These are phyloP conservation scores for Pseudocercospora fuligena DNA, from an alignment of 2,329 filamentous ascomycete species.

Conservation along the genomic window DNA sequence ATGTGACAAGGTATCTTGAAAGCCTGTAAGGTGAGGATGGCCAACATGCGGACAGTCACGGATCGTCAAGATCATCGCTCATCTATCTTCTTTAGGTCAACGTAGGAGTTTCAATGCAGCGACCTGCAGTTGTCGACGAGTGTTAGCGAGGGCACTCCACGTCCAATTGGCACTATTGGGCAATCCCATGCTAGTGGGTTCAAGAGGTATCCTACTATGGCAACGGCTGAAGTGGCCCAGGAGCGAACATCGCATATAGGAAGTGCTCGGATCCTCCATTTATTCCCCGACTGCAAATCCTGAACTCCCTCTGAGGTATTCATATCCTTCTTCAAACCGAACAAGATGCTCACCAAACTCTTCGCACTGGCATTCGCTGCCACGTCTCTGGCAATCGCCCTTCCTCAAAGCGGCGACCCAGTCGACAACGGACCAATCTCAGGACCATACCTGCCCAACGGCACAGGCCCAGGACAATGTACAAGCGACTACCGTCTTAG, in stretches of 20 bases:
- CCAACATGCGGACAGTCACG: no score
- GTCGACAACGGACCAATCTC: conserved; percentile 19
- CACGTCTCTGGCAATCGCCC: not conserved
- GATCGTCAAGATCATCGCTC: no score
- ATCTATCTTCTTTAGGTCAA: no score
- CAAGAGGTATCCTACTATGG: not conserved
- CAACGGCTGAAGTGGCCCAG: not conserved
- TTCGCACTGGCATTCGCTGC: not conserved
- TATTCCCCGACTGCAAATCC: not conserved
- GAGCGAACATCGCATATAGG: not conserved
- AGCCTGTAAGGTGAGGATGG: no score
- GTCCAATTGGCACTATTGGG: not conserved
- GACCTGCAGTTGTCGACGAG: no score
- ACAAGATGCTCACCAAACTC: not conserved
- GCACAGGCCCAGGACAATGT: conserved; percentile 18
- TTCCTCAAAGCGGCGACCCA: conserved; percentile 17
- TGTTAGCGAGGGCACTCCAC: no score
- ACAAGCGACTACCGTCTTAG: conserved; percentile 11
- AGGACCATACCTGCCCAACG: conserved; percentile 17
- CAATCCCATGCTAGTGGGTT: not conserved
- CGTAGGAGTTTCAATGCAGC: no score
- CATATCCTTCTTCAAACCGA: not conserved
- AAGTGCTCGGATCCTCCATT: not conserved
- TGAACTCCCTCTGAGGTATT: not conserved
- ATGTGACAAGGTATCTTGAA: no score